Base-by-base conservation (phyloP, 345 rosid genomes). In the Aethionema arabicum region DNA sequence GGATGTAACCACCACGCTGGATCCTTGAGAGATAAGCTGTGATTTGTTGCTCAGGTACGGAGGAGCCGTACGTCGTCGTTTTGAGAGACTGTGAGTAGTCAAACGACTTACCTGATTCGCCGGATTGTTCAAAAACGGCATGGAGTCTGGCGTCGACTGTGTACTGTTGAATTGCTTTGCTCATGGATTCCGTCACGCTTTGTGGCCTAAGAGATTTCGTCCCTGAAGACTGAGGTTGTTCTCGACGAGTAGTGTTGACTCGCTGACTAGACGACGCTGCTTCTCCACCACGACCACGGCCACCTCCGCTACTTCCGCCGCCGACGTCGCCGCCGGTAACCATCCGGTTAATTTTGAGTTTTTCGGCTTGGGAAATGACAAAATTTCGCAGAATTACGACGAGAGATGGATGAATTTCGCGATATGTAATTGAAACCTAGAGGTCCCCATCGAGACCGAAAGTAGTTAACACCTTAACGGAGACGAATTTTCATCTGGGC, bases 101-200 rank as follows among this genome's bases (percentile, higher is more conserved):
- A 44, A 88, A 91, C 0, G 91, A 87, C 83, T 79, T 88, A 36
- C 98, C 96, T 1, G 91, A 85, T 66, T 76, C 93, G 1, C 97
- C 90, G 7, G 98, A 87, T 44, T 76, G 89, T 53, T 91, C 98
- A 54, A 85, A 91, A 27, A 81, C 96, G 42, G 96, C 98, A 45
- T 91, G 96, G 47, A 91, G 91, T 8, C 83, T 86, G 2, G 98
- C 98, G 47, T 91, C 98, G 7, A 80, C 86, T 2, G 93, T 91
- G 86, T 87, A 91, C 82, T 91, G 96, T 32, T 86, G 96, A 78
- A 91, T 81, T 60, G 96, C 93, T 78, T 87, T 91, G 79, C 83
- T 90, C 49, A 70, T 30, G 7, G 87, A 80, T 8, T 77, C 83
- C 0, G 79, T 63, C 12, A 47, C 40, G 35, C 41, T 61, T 32